phyloP scores from a whole-genome alignment of 2,329 filamentous ascomycete genomes.

The Penicillium olsonii region DNA sequence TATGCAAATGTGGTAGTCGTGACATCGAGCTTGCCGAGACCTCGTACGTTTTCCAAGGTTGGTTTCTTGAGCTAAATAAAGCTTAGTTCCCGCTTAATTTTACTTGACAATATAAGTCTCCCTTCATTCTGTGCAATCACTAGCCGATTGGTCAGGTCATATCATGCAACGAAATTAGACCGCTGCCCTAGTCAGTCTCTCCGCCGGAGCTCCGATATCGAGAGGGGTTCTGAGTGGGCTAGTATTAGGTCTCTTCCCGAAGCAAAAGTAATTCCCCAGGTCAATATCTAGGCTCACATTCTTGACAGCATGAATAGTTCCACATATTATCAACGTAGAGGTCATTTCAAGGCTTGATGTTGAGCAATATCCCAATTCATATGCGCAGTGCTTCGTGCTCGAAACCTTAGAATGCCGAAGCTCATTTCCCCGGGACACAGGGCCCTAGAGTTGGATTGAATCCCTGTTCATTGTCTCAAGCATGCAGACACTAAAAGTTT shows the following conservation, averaged over 20 bases:
- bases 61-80: too few relatives aligned
- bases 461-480: slow-evolving; percentile 14
- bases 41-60: not conserved
- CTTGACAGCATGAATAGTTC: not conserved
- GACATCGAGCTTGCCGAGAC: not conserved
- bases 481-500: slow-evolving; percentile 7
- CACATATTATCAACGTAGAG: not conserved
- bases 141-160: not conserved
- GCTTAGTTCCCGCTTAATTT: not conserved
- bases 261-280: too few relatives aligned
- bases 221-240: not conserved
- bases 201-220: slow-evolving; percentile 25
- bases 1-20: too few relatives aligned
- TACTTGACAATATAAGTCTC: too few relatives aligned
- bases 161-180: not conserved
- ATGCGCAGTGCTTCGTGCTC: not conserved
- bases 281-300: too few relatives aligned
- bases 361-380: not conserved
- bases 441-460: slow-evolving; percentile 8
- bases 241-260: slow-evolving; percentile 11
- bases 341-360: not conserved
- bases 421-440: slow-evolving; percentile 4
- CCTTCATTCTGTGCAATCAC: not conserved
- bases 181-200: not conserved
- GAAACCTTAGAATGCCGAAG: slow-evolving; percentile 8